These are phyloP conservation scores for Backusella luteola DNA, from an alignment of 192 early-diverging fungal genomes.

Conservation along the genomic window DNA sequence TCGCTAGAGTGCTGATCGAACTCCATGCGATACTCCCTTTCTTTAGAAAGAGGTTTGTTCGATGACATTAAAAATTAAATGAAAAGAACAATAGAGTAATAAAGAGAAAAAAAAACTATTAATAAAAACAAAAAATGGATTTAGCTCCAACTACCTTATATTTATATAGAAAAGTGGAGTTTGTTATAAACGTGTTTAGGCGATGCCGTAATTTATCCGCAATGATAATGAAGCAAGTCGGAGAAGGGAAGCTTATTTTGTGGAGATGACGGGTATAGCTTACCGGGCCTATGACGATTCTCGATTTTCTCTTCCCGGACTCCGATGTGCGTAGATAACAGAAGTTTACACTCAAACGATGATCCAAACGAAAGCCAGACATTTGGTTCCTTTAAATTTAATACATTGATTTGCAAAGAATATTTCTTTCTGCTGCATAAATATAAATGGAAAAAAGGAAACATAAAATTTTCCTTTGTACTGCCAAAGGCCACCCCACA, in stretches of 20 bases:
- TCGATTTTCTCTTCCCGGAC: neutral
- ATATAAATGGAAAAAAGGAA: neutral
- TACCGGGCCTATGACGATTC: neutral
- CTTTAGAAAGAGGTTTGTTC: neutral
- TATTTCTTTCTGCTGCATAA: neutral
- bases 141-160: neutral
- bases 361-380: neutral
- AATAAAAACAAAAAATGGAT: neutral
- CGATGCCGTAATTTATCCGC: constrained; percentile 17
- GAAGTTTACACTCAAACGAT: neutral
- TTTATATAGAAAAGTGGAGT: constrained; percentile 13
- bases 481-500: neutral
- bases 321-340: neutral
- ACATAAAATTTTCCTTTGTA: neutral
- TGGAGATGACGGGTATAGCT: neutral
- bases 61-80: neutral
- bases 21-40: neutral
- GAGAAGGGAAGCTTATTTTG: constrained; percentile 5
- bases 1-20: constrained; percentile 9
- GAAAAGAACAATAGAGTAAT: neutral
- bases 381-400: neutral
- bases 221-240: neutral
- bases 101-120: neutral
- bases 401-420: neutral
- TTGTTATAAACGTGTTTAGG: constrained; percentile 6